Evolutionary conservation across 352 stramenopile genomes (phyloP), one percentile per base, ranked within the genome.

Genomic region (Phytophthora pistaciae): DNA sequence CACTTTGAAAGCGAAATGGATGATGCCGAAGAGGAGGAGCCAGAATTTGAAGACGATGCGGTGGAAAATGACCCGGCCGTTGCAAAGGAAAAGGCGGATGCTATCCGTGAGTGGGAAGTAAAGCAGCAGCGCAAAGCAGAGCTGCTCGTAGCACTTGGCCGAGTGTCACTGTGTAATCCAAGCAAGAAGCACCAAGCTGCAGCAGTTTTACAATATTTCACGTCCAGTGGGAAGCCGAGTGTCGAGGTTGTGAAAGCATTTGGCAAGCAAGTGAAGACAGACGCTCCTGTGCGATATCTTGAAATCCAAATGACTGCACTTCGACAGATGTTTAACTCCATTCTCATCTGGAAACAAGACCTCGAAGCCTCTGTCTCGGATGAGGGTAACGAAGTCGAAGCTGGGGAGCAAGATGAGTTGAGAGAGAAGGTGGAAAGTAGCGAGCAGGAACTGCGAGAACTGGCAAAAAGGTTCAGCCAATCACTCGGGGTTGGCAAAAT

Each of bases 301-400:
- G 90, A 97, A 72, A 86, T 95, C n/a, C 90, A 97, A 69, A 97
- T 97, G 89, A 91, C 83, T 27, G 79, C 87, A 14, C 77, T 97
- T 52, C 86, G 88, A 3, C 84, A 92, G 65, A 60, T 92, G 11
- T 97, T 85, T 60, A 84, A 64, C 56, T 78, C 77, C 10, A 82
- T 96, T 64, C 58, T 96, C 9, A 61, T 71, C 5, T 81, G 90
- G 69, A 90, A 90, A 55, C 84, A 92, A 59, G 85, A 94, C 18
- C 56, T 91, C 8, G 64, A 79, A 21, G 21, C 60, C 52, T 59
- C 33, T 25, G 11, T 82, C 56, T 23, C 56, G 46, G 67, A 64
- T 3, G 64, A 42, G 27, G 61, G 29, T 3, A 59, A 44, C 14
- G 60, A 65, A 8, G 69, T 83, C 38, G 66, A 85, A 27, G 54